Percentiles rank a stretch among this genome's conserved stretches.
phyloP scores from a whole-genome alignment of 345 rosid species.

The Eucalyptus urophylla region DNA sequence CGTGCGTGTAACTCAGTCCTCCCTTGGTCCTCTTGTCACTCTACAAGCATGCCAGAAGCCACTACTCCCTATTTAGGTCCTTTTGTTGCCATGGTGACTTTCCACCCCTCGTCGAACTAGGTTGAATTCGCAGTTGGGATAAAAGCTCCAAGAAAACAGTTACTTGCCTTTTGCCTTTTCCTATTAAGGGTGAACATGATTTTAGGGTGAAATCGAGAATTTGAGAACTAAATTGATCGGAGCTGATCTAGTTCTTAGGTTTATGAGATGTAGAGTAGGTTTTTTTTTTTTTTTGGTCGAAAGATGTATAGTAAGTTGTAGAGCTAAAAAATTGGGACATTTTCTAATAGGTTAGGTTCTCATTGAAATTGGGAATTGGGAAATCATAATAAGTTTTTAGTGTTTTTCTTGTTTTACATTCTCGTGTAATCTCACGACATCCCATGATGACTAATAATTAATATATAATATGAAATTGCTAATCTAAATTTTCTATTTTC shows the following conservation, averaged over 20 bases:
- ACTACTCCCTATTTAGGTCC: no score
- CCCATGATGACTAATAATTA: fast-evolving
- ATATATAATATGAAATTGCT: fast-evolving
- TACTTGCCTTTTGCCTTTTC: background rate
- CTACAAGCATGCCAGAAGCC: no score
- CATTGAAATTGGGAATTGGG: no score
- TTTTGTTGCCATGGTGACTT: no score
- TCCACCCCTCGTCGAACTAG: background rate
- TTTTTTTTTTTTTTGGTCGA: no score
- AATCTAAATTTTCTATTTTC: fast-evolving
- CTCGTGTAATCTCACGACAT: fast-evolving
- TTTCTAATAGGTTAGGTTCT: no score
- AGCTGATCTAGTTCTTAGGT: fast-evolving
- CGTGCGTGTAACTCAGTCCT: fast-evolving
- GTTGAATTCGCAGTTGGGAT: no score
- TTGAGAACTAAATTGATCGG: fast-evolving
- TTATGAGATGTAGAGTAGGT: no score
- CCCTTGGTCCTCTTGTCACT: no score
- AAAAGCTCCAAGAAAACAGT: background rate
- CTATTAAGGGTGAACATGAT: background rate
- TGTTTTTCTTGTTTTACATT: fast-evolving
- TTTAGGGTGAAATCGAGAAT: fast-evolving
- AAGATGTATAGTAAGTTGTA: no score
- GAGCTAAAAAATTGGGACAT: no score
- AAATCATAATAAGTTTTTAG: no score